Evolutionary conservation across 139 green algal species (phyloP), one percentile per base, ranked within the genome.

Genomic region (Mesotaenium endlicherianum): DNA sequence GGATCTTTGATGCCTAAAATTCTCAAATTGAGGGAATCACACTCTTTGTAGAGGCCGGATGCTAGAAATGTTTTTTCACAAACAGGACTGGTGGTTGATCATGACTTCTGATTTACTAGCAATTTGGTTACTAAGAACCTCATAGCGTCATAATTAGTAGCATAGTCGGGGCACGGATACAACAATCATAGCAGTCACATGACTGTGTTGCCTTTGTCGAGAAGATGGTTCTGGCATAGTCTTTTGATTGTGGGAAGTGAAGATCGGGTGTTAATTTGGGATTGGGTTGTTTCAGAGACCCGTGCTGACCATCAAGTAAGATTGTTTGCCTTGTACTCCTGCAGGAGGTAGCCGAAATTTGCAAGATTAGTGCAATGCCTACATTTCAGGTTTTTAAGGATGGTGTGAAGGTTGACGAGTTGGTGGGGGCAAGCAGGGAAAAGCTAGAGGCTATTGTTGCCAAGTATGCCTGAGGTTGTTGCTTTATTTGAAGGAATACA

Each of bases 321-420:
- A 57, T 95, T 6, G 90, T 94, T 64, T 91, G 94, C 6, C 91
- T 94, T 59, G 88, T 88, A 3, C 88, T 92, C 44, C 60, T 91
- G 82, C 75, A 88, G 34, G 91, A 70, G n/a, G 14, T 95, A 16
- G 90, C 93, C 2, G 82, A 77, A 30, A 74, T 80, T 0, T 90
- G 75, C 64, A 90, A 91, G 34, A 90, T 97, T 69, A 86, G 45
- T 42, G 93, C 92, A 34, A 97, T 97, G 93, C 93, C 93, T 38
- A 96, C 93, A 41, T 96, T 97, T 92, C 91, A 94, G 43, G 77
- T 94, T 31, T 95, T 76, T 42, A 88, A 91, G 77, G 64, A 91
- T 71, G 88, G 87, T 20, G 70, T 68, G 30, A 94, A 94, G 88
- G 87, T 93, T 17, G 71, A 80, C 71, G 71, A 80, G 44, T 8